Evolutionary conservation across 345 rosid genomes (phyloP), one percentile per base, ranked within the genome.

Genomic region (Clarkia xantiana): DNA sequence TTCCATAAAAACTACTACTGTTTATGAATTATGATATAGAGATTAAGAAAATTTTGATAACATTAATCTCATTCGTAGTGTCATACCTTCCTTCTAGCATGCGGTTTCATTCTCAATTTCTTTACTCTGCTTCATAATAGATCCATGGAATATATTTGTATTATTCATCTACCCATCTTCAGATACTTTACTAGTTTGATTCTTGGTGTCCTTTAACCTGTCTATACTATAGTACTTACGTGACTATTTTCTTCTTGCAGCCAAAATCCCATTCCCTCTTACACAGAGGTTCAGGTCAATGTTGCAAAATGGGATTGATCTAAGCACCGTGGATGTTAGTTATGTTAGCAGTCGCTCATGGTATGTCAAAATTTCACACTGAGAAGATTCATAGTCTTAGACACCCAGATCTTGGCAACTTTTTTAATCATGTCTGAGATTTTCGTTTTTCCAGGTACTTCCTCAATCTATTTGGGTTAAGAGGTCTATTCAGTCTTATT

Each of bases 311-410:
- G 99, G 97, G 54, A 93, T 93, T 60, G 99, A 93, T 73, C 73
- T 93, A 70, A 93, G 99, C 69, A 87, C 95, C 11, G 99, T 93
- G 3, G 97, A 93, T 62, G 97, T 93, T 51, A 93, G 99, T 77
- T 93, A 93, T 36, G 99, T 93, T 49, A 93, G 99, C 59, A 84
- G 97, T 62, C 96, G 97, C 11, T 93, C 96, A 45, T 93, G 99
- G 99, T 86, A 86, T 48, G 53, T 49, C 18, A 52, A 15, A 17
- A 18, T 17, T 25, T 44, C 11, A 9, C 17, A 17, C 42, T 36
- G 44, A 44, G 22, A 29, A 3, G 25, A 13, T 55, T n/a, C 4
- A n/a, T 43, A 19, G 18, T 42, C 25, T 40, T 53, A 9, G 11
- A 48, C 36, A 15, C 29, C 0, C 1, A n/a, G 48, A 15, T 7